Evolutionary conservation across 2,329 filamentous ascomycete species (phyloP), one percentile per base, ranked within the genome.

Genomic region (Penicillium frequentans): DNA sequence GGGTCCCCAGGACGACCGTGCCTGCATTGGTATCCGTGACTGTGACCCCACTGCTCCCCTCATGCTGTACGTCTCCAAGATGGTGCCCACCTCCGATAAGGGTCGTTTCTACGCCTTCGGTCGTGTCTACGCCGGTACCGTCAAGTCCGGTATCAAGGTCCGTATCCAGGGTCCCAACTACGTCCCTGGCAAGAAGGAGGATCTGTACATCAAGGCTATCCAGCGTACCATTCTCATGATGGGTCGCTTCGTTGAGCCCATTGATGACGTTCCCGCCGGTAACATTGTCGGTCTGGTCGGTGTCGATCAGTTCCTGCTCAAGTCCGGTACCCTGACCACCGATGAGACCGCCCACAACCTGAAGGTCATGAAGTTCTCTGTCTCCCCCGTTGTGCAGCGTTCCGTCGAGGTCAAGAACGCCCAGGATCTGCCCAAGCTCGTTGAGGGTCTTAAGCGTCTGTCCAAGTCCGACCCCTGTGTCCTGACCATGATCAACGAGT

Each of bases 311-410:
- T 99, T 98, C 91, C 86, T 99, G 86, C 92, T 99, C 85, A 99
- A 99, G 90, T 98, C 95, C 79, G 95, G 95, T 90, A 99, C 95
- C 75, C 90, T 99, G 73, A 96, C 93, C 82, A 98, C 93, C 78
- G 88, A 86, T 77, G 95, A 99, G 70, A 96, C 91, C 67, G 93
- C 95, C 78, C 95, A 99, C 90, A 99, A 99, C 89, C 84, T 99
- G 75, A 98, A 98, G 90, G 95, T 99, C 83, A 99, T 99, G 95
- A 98, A 97, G 86, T 99, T 99, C 90, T 99, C 95, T 76, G 95
- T 99, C 79, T 98, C 95, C 60, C 95, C 95, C 73, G 95, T 99
- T 82, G 95, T 99, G 68, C 93, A 90, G 83, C 93, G 93, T 71
- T 96, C 95, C 80, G 95, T 99, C 75, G 91, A 97, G 83, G 93